Percentiles rank a stretch among this genome's conserved stretches.
These are phyloP conservation scores for Epichloe gansuensis DNA, from an alignment of 2,329 filamentous ascomycete genomes.

Conservation along the genomic window DNA sequence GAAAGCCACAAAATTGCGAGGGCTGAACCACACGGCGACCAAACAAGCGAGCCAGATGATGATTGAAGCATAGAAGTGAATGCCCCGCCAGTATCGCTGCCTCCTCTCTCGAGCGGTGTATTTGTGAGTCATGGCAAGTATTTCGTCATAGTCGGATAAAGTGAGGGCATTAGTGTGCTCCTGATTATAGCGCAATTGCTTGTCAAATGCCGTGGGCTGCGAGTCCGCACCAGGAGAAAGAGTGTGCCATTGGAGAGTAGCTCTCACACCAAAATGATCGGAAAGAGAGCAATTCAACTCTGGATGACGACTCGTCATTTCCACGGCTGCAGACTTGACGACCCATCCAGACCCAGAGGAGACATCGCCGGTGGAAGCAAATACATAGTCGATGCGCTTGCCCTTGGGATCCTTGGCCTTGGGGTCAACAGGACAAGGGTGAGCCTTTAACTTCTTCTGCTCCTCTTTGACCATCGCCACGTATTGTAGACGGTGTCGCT, in stretches of 20 bases:
- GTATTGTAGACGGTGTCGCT: constrained; percentile 82
- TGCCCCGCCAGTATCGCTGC: constrained; percentile 59
- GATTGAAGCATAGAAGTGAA: constrained; percentile 61
- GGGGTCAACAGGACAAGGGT: constrained; percentile 45
- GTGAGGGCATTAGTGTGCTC: constrained; percentile 11
- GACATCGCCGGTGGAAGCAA: constrained; percentile 48
- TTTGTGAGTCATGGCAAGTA: constrained; percentile 55
- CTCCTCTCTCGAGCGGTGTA: constrained; percentile 60
- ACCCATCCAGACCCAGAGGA: constrained; percentile 43
- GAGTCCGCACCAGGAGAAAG: constrained; percentile 12
- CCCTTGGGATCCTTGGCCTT: constrained; percentile 58
- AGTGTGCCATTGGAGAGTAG: constrained; percentile 49
- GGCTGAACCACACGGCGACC: constrained; percentile 77
- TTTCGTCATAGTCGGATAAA: constrained; percentile 41
- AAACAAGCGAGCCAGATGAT: constrained; percentile 61
- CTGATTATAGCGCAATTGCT: constrained; percentile 20
- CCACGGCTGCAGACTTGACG: constrained; percentile 58
- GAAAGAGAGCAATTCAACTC: constrained; percentile 75
- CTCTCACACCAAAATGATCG: constrained; percentile 87
- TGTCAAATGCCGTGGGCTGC: constrained; percentile 15
- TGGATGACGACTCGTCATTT: constrained; percentile 73
- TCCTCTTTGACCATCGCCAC: constrained; percentile 73
- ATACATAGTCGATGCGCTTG: constrained; percentile 93
- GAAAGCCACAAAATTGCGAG: constrained; percentile 64
- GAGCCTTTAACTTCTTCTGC: constrained; percentile 53